Percentiles rank a stretch among this genome's conserved stretches.
These are phyloP conservation scores for Malassezia psittaci DNA, from an alignment of 1,284 basidiomycete species.

Conservation along the genomic window DNA sequence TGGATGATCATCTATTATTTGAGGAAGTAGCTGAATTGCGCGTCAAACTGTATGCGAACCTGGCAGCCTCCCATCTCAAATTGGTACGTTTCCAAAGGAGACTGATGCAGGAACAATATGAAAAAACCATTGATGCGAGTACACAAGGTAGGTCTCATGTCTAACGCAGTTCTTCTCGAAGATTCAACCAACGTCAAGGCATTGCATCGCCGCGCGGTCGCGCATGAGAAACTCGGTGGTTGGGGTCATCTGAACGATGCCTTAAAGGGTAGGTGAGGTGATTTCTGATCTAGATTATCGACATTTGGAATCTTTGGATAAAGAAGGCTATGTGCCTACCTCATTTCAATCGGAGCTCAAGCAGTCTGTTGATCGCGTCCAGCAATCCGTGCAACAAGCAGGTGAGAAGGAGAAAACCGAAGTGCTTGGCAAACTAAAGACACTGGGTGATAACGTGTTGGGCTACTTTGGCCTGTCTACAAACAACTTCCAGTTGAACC, in stretches of 20 bases:
- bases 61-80: constrained; percentile 68
- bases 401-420: constrained; percentile 63
- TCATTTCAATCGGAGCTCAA: constrained; percentile 7
- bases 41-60: constrained; percentile 58
- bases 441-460: constrained; percentile 78
- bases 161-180: constrained; percentile 56
- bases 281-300: constrained; percentile 5
- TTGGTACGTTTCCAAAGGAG: constrained; percentile 36
- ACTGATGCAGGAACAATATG: constrained; percentile 36
- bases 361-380: neutral
- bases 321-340: constrained; percentile 3
- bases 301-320: constrained; percentile 4
- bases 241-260: constrained; percentile 72
- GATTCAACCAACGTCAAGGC: constrained; percentile 76
- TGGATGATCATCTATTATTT: neutral
- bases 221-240: constrained; percentile 66
- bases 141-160: constrained; percentile 50
- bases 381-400: neutral
- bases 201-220: constrained; percentile 73
- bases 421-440: constrained; percentile 86
- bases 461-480: constrained; percentile 48
- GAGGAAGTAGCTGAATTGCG: constrained; percentile 8
- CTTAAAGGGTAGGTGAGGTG: constrained; percentile 52
- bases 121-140: constrained; percentile 64
- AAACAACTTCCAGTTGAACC: constrained; percentile 74